Evolutionary conservation across 1,284 basidiomycete species (phyloP).

Genomic region (Violaceomyces palustris): DNA sequence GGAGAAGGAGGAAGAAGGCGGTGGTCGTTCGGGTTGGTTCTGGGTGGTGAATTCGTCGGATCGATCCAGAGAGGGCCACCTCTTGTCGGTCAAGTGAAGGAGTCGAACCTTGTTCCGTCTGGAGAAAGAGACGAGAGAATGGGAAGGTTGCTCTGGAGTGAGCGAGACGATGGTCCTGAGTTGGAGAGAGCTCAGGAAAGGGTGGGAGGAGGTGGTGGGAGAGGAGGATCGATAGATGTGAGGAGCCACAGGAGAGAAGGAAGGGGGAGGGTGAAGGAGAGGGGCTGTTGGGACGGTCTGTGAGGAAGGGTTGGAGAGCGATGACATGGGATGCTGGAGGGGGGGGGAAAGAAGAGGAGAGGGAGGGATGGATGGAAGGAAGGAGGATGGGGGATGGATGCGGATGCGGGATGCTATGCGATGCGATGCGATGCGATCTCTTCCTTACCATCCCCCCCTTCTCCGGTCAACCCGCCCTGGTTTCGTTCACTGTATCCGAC

Average conservation of each 20-base stretch:
- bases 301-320: slow-evolving; percentile 6
- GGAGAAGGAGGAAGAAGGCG: slow-evolving; percentile 10
- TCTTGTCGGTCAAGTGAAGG: slow-evolving; percentile 34
- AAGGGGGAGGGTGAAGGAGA: slow-evolving; percentile 30
- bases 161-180: slow-evolving; percentile 42
- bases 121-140: slow-evolving; percentile 25
- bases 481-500: too few species aligned
- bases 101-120: slow-evolving; percentile 20
- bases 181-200: slow-evolving; percentile 28
- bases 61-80: slow-evolving; percentile 11
- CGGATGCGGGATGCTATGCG: not conserved
- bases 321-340: not conserved
- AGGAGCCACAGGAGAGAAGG: slow-evolving; percentile 39
- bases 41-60: too few species aligned
- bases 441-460: not conserved
- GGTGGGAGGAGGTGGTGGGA: slow-evolving; percentile 17
- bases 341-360: not conserved
- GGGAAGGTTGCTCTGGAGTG: slow-evolving; percentile 39
- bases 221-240: slow-evolving; percentile 42
- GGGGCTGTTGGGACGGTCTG: slow-evolving; percentile 15
- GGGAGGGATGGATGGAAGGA: not conserved
- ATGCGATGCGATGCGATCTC: not conserved
- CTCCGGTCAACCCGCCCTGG: too few species aligned
- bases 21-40: too few species aligned
- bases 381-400: too few species aligned